These are phyloP conservation scores for Chlorella sp. DNA, from an alignment of 139 green algal species.

Conservation along the genomic window DNA sequence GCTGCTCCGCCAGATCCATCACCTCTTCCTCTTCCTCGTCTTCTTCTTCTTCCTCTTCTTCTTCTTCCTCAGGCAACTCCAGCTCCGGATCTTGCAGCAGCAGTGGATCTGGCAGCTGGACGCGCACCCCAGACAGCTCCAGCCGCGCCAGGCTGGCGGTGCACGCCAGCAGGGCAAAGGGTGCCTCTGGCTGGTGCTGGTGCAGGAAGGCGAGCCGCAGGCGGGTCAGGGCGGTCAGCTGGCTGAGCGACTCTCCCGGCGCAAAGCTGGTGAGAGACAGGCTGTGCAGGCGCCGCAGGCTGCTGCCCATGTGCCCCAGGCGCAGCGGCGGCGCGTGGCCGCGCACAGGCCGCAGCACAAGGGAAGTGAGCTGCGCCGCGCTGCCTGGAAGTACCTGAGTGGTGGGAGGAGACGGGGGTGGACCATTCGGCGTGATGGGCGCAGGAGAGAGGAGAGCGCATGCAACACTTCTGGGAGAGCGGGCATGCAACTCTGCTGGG, in stretches of 20 bases:
- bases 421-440: no score
- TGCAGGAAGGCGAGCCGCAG: not conserved
- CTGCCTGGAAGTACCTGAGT: no score
- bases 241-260: not conserved
- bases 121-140: not conserved
- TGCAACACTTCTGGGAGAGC: no score
- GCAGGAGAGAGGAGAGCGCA: no score
- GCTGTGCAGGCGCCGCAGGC: no score
- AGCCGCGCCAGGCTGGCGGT: not conserved
- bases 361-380: no score
- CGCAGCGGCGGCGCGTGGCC: no score
- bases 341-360: no score
- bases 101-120: not conserved
- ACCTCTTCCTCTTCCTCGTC: not conserved
- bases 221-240: slow-evolving; percentile 3
- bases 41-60: not conserved
- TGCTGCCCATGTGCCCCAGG: no score
- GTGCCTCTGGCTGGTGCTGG: not conserved
- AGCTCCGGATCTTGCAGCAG: not conserved
- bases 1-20: no score
- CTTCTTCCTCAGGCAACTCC: not conserved
- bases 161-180: slow-evolving; percentile 1
- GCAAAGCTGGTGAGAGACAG: not conserved
- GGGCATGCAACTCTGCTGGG: no score
- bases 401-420: no score